phyloP scores from a whole-genome alignment of 2,329 filamentous ascomycete species.

The Nemania diffusa region DNA sequence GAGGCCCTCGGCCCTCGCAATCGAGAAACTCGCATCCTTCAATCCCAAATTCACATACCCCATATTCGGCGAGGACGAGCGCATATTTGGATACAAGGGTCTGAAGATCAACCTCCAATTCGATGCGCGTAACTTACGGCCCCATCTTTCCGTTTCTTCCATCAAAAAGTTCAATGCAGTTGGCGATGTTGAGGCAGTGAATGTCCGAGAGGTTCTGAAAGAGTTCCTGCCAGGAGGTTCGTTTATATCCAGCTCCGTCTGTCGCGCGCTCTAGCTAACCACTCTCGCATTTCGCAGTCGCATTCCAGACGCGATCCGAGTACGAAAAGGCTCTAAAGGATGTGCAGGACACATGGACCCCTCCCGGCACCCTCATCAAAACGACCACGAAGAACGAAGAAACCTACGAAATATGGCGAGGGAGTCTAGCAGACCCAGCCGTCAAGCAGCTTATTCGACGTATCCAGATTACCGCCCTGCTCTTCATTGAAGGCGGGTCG shows the following conservation, averaged over 20 bases:
- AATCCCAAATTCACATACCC: conserved; percentile 89
- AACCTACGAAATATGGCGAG: conserved; percentile 86
- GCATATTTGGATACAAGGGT: conserved; percentile 88
- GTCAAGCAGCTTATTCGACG: conserved; percentile 80
- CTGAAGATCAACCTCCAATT: conserved; percentile 79
- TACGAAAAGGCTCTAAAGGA: conserved; percentile 69
- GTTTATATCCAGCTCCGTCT: conserved; percentile 40
- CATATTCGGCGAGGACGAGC: conserved; percentile 93
- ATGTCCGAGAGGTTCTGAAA: conserved; percentile 73
- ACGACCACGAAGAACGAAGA: conserved; percentile 69
- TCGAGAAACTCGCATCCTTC: conserved; percentile 74
- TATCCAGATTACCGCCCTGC: conserved; percentile 82
- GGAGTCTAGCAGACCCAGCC: conserved; percentile 74
- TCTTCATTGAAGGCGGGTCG: conserved; percentile 95
- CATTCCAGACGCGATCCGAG: conserved; percentile 70
- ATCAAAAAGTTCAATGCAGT: conserved; percentile 75
- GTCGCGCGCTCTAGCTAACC: not conserved
- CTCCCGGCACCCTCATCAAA: conserved; percentile 78
- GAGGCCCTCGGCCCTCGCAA: conserved; percentile 46
- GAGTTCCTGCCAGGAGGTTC: conserved; percentile 74
- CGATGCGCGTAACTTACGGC: conserved; percentile 77
- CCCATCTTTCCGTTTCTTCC: conserved; percentile 77
- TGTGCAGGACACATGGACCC: conserved; percentile 64
- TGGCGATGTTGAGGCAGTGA: conserved; percentile 74
- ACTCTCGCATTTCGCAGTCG: conserved; percentile 60